Evolutionary conservation across 306 rosid species (phyloP).

Genomic region (Dalbergia cochinchinensis): DNA sequence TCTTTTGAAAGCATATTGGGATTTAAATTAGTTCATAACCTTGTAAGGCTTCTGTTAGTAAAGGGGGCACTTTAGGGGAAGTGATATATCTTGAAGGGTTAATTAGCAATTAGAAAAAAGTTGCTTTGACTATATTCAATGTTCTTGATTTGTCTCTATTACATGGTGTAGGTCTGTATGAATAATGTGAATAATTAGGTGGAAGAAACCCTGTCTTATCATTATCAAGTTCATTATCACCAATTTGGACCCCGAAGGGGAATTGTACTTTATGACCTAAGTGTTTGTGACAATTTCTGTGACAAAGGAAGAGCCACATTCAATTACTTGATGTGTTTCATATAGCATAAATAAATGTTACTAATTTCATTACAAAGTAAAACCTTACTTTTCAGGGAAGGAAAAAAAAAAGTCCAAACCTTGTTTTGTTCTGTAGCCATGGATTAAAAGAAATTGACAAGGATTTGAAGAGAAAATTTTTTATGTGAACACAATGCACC

Average conservation of each 20-base stretch:
- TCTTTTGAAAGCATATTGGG: conserved; percentile 38
- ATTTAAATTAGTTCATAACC: conserved; percentile 36
- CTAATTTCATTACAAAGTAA: not conserved
- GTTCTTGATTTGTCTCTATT: conserved; percentile 30
- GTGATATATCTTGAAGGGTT: conserved; percentile 19
- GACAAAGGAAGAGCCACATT: no score
- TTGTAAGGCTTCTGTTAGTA: conserved; percentile 19
- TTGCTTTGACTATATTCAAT: conserved; percentile 50
- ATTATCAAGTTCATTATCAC: conserved; percentile 21
- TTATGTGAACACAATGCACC: no score
- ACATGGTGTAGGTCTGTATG: not conserved
- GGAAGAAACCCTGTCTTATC: conserved; percentile 38
- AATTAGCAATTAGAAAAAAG: conserved; percentile 35
- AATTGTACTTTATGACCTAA: not conserved
- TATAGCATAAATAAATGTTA: not conserved
- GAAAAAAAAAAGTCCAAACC: no score
- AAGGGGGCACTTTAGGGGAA: conserved; percentile 16
- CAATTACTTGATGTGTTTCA: no score
- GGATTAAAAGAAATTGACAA: no score
- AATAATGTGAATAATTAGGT: conserved; percentile 40
- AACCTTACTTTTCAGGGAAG: no score
- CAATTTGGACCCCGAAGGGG: not conserved
- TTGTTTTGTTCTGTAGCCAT: not conserved
- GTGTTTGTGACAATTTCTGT: no score
- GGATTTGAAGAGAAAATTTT: no score